Evolutionary conservation across 1,139 yeast genomes (phyloP).

Genomic region (Groenewaldozyma sp.): DNA sequence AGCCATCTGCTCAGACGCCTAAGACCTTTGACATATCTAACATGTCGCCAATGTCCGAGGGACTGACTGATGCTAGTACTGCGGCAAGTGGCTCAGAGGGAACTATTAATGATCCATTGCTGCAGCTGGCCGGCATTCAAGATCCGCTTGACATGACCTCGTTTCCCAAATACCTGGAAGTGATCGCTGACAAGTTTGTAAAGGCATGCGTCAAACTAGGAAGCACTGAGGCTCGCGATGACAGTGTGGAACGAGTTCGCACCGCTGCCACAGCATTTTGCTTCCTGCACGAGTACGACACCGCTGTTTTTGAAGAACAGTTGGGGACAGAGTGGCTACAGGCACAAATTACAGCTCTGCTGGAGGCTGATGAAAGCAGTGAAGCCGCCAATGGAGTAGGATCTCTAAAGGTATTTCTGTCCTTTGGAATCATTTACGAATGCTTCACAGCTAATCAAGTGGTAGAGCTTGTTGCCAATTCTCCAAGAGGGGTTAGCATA

Average conservation of each 20-base stretch:
- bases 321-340: constrained; percentile 1
- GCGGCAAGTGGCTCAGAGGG: background rate
- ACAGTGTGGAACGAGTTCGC: constrained; percentile 10
- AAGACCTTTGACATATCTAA: constrained; percentile 19
- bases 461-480: constrained; percentile 23
- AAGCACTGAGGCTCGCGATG: constrained; percentile 7
- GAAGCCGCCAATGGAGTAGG: constrained; percentile 21
- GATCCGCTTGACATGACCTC: constrained; percentile 15
- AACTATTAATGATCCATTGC: constrained; percentile 1
- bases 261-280: constrained; percentile 16
- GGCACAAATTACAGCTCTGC: constrained; percentile 17
- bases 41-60: constrained; percentile 24
- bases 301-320: constrained; percentile 14
- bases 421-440: constrained; percentile 33
- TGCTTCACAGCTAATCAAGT: constrained; percentile 29
- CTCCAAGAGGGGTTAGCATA: background rate
- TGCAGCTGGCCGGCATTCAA: constrained; percentile 8
- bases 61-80: constrained; percentile 5
- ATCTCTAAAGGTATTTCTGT: constrained; percentile 25
- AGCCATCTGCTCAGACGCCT: constrained; percentile 17
- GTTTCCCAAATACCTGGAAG: constrained; percentile 15
- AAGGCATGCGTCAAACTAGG: constrained; percentile 14
- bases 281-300: constrained; percentile 19
- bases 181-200: constrained; percentile 13
- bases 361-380: constrained; percentile 18